phyloP scores from a whole-genome alignment of 305 asterid genomes.

The Fraxinus velutina region DNA sequence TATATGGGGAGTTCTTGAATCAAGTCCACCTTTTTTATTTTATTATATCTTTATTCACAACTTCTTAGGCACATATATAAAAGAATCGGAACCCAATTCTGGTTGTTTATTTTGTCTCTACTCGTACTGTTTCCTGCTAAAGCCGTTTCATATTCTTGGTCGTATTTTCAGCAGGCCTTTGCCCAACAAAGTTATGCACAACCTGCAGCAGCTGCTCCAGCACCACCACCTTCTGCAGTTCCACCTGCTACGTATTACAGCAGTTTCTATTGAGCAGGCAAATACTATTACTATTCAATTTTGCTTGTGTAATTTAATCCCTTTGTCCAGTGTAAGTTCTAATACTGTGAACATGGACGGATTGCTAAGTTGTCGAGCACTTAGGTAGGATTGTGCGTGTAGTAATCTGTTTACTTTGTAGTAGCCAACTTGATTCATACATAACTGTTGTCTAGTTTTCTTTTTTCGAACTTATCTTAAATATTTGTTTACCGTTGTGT shows the following conservation, averaged over 20 bases:
- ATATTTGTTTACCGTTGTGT: not conserved
- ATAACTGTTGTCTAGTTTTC: not conserved
- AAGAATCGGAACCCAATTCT: not conserved
- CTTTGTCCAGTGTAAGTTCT: constrained; percentile 11
- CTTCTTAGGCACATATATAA: not conserved
- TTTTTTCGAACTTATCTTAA: not conserved
- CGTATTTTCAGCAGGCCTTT: constrained; percentile 39
- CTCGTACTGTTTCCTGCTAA: not conserved
- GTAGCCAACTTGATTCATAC: not conserved
- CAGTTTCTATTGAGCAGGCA: constrained; percentile 53
- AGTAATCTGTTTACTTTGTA: not conserved
- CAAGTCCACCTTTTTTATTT: not conserved
- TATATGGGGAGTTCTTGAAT: not conserved
- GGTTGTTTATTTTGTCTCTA: not conserved
- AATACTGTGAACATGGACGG: not conserved
- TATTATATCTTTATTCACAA: not conserved
- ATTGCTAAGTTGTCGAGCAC: not conserved
- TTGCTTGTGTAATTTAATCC: constrained; percentile 36
- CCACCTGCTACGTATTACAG: constrained; percentile 65
- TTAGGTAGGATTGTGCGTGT: not conserved
- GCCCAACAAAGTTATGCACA: constrained; percentile 68
- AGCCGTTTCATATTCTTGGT: not conserved
- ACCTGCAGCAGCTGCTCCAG: constrained; percentile 57
- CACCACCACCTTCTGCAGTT: constrained; percentile 63
- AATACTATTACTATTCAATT: constrained; percentile 18